These are phyloP conservation scores for Basipetospora chlamydospora DNA, from an alignment of 2,329 filamentous ascomycete genomes.

Conservation along the genomic window DNA sequence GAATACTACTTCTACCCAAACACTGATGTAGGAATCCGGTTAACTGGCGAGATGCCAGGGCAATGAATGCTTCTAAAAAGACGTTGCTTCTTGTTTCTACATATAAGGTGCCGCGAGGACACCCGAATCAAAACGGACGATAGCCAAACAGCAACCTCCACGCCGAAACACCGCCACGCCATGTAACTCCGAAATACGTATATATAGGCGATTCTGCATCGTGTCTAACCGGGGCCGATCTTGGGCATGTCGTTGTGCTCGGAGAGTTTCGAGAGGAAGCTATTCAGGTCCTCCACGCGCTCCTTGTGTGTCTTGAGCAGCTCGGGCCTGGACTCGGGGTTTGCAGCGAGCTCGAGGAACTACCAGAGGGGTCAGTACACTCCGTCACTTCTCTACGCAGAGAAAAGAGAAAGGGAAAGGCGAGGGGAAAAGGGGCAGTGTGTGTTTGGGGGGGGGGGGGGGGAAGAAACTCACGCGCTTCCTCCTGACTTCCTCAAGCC, in stretches of 20 bases:
- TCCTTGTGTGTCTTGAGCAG: conserved; percentile 95
- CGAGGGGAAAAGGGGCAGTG: background rate
- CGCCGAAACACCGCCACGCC: too few species aligned
- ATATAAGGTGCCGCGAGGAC: too few species aligned
- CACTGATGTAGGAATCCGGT: too few species aligned
- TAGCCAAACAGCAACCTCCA: too few species aligned
- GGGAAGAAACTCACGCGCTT: conserved; percentile 50
- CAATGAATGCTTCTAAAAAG: too few species aligned
- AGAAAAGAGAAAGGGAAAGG: background rate
- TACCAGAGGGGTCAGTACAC: conserved; percentile 18
- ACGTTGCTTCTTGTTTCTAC: too few species aligned
- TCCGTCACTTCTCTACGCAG: background rate
- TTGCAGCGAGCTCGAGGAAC: conserved; percentile 67
- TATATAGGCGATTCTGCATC: too few species aligned
- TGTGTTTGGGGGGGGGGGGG: background rate
- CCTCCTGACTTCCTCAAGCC: conserved; percentile 65
- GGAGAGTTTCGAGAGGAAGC: conserved; percentile 78
- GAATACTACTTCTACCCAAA: too few species aligned
- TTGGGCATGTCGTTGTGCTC: conserved; percentile 95
- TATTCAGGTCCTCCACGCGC: conserved; percentile 87
- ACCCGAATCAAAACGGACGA: too few species aligned
- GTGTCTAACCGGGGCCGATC: conserved; percentile 41
- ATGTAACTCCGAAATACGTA: conserved; percentile 2
- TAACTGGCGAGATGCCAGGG: too few species aligned
- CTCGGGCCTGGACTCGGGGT: conserved; percentile 45